Evolutionary conservation across 345 rosid species (phyloP).

Genomic region (Cardamine chenopodiifolia): DNA sequence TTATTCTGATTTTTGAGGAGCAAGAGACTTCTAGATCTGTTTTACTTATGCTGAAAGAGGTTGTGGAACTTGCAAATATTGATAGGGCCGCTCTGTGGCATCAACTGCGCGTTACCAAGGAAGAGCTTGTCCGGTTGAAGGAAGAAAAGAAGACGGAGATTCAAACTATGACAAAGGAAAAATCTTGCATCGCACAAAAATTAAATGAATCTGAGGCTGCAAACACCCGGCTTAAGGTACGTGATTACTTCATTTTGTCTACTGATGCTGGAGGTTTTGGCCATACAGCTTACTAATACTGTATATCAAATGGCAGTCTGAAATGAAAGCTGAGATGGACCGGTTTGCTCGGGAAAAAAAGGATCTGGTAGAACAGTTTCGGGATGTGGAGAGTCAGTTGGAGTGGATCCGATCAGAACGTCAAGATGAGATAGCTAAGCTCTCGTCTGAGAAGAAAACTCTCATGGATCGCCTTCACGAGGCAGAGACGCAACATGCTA

Average conservation of each 20-base stretch:
- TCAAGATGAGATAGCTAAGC: constrained; percentile 78
- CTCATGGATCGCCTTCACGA: constrained; percentile 96
- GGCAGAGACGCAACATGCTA: constrained; percentile 82
- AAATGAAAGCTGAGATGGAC: constrained; percentile 87
- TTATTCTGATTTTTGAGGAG: constrained; percentile 76
- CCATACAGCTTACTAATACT: constrained; percentile 16
- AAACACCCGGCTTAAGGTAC: constrained; percentile 79
- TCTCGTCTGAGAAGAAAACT: constrained; percentile 72
- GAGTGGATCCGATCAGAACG: constrained; percentile 97
- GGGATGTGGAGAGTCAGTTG: constrained; percentile 89
- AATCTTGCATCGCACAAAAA: constrained; percentile 62
- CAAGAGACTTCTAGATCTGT: constrained; percentile 74
- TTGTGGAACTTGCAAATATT: constrained; percentile 88
- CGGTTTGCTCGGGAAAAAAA: constrained; percentile 84
- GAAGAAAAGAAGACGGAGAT: constrained; percentile 75
- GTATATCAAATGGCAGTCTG: constrained; percentile 63
- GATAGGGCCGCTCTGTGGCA: constrained; percentile 96
- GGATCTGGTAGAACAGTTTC: constrained; percentile 80
- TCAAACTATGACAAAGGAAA: constrained; percentile 68
- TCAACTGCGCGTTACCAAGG: constrained; percentile 79
- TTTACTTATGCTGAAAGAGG: constrained; percentile 82
- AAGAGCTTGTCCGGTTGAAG: constrained; percentile 66
- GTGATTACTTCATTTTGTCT: constrained; percentile 33
- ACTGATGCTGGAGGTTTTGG: constrained; percentile 14
- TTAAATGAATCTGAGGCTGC: constrained; percentile 78